A percentile compares a stretch with the other conserved stretches of the same genome.
Evolutionary conservation across 352 stramenopile genomes (phyloP).

Genomic region (Globisporangium orthogonon): DNA sequence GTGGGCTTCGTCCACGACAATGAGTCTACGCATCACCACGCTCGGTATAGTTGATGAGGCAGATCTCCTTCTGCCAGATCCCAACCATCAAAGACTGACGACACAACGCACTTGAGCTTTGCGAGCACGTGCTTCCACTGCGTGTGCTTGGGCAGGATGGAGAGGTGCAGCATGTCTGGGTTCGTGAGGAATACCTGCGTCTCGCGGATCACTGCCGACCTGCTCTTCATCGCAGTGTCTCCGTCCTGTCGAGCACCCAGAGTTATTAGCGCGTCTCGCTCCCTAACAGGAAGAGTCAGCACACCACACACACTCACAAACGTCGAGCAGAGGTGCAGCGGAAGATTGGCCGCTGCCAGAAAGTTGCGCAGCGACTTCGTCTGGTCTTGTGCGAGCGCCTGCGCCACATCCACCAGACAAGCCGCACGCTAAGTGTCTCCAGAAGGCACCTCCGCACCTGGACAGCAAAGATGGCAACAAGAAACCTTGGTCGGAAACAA

Average conservation of each 20-base stretch:
- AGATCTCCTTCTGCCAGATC: no score
- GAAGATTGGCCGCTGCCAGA: constrained; percentile 44
- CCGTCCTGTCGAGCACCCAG: constrained; percentile 71
- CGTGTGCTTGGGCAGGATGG: constrained; percentile 92
- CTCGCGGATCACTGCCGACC: constrained; percentile 76
- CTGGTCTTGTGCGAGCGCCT: constrained; percentile 97
- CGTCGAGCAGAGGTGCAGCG: constrained; percentile 43
- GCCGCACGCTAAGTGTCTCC: neutral
- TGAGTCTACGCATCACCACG: constrained; percentile 22
- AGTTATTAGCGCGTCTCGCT: neutral
- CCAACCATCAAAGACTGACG: neutral
- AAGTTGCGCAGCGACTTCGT: constrained; percentile 83
- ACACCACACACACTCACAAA: constrained; percentile 39
- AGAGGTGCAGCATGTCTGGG: constrained; percentile 97
- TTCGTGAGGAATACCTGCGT: constrained; percentile 97
- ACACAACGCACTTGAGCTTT: constrained; percentile 71
- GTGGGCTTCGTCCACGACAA: constrained; percentile 89
- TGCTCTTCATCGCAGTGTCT: constrained; percentile 90
- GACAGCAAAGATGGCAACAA: no score
- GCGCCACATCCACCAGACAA: neutral
- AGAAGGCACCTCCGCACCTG: neutral
- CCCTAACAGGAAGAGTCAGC: neutral
- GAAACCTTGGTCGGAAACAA: constrained; percentile 96
- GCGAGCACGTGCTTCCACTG: constrained; percentile 87
- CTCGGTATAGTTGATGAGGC: neutral